Base-by-base conservation (phyloP, 352 stramenopile genomes). In the Phytophthora tubulina region DNA sequence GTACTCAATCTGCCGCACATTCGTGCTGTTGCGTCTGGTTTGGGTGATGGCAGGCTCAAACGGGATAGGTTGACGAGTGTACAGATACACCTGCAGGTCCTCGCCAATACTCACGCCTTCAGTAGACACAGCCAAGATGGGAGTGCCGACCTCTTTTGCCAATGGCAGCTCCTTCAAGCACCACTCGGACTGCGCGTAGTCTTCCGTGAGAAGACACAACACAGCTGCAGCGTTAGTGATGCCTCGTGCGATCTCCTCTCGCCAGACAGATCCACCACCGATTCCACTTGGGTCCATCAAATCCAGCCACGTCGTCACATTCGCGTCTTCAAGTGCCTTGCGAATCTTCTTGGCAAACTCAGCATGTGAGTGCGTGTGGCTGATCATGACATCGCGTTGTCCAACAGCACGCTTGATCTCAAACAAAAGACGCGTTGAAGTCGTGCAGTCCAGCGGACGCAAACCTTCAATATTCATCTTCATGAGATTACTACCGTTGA, bases 201-300 rank as follows among this genome's bases (percentile, higher is more conserved):
- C 85, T 58, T 95, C 87, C 0, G 87, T 94, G 13, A 95, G 62
- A 42, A 95, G 85, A 65, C 89, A 94, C 6, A 96, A 57, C 3
- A 96, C 88, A 5, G 92, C 72, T 8, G 82, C 80, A 11, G 89
- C 89, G 54, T 94, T 89, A 17, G 84, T 92, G 62, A 96, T 94
- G 0, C 89, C 87, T 1, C 87, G 70, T 3, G 86, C 87, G 49
- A 96, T 96, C 57, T 96, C 87, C 45, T 94, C 89, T 13, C 89
- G 81, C 89, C 89, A 96, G 0, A 96, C 86, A 0, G 86, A 63
- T 4, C 89, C 89, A n/a, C 89, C 89, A 11, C 89, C 89, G 33
- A 96, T 96, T 6, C 89, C 89, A 53, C 86, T 94, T 7, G 87
- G 87, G 52, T 96, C 89, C 89, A 96, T 95, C 42, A 94, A 75